These are phyloP conservation scores for Marchantia paleacea DNA, from an alignment of 225 moss, liverwort and hornwort genomes.

Conservation along the genomic window DNA sequence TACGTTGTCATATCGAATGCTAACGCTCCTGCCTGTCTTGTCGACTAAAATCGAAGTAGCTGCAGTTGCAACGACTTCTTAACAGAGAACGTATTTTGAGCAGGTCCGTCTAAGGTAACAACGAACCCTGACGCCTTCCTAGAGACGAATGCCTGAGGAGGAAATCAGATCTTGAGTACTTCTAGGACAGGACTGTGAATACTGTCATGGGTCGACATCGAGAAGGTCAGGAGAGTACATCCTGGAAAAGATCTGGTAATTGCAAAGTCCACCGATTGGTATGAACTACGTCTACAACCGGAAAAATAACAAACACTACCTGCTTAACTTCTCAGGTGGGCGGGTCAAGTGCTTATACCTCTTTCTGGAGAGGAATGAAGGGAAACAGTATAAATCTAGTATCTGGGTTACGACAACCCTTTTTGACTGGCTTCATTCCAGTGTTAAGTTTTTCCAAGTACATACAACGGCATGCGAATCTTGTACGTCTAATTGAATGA, in stretches of 20 bases:
- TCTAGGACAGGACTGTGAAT: not conserved
- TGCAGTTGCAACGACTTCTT: not conserved
- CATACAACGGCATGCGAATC: not conserved
- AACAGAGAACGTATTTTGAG: not conserved
- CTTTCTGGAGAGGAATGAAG: no score
- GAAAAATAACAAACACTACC: not conserved
- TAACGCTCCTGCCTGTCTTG: constrained; percentile 11
- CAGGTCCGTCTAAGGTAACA: not conserved
- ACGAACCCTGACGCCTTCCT: not conserved
- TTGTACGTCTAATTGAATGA: not conserved
- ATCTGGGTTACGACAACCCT: no score
- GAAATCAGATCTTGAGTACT: not conserved
- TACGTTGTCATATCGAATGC: constrained; percentile 49
- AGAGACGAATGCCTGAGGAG: not conserved
- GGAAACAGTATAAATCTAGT: no score
- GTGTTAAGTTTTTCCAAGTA: not conserved
- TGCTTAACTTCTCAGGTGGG: not conserved
- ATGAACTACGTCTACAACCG: no score
- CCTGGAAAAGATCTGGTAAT: not conserved
- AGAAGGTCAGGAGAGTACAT: not conserved
- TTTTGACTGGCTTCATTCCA: no score
- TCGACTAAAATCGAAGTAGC: not conserved
- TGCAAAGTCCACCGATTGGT: not conserved
- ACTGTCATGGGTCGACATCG: not conserved
- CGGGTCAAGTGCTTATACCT: not conserved